Evolutionary conservation across 1,284 basidiomycete species (phyloP).

Genomic region (Hymenochaete sp.): DNA sequence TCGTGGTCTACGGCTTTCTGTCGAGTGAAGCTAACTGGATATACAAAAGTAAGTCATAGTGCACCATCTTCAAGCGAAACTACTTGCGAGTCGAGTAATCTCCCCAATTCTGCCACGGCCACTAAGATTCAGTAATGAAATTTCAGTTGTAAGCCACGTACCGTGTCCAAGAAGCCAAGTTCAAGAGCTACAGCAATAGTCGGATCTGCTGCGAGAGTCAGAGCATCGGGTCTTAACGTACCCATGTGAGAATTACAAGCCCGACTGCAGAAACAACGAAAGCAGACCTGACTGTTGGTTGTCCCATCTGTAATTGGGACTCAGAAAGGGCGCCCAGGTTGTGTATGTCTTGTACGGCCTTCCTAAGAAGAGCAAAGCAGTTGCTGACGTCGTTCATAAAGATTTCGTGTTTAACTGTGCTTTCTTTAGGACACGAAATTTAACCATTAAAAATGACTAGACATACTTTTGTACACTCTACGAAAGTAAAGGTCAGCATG

Average conservation of each 20-base stretch:
- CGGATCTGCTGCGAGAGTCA: slow-evolving; percentile 54
- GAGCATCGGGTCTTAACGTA: slow-evolving; percentile 40
- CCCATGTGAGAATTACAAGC: not conserved
- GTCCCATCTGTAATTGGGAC: slow-evolving; percentile 57
- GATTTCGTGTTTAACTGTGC: slow-evolving; percentile 72
- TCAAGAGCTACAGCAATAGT: slow-evolving; percentile 45
- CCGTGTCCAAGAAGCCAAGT: slow-evolving; percentile 58
- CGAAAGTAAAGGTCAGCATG: slow-evolving; percentile 18
- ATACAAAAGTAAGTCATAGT: not conserved
- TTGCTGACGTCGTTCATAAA: slow-evolving; percentile 69
- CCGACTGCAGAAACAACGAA: no score
- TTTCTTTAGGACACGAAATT: no score
- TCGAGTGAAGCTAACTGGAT: not conserved
- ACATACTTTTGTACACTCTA: slow-evolving; percentile 67
- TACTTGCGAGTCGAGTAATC: slow-evolving; percentile 13
- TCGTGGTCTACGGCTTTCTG: slow-evolving; percentile 6
- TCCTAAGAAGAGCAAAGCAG: slow-evolving; percentile 68
- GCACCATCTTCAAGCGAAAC: not conserved
- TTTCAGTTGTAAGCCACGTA: slow-evolving; percentile 30
- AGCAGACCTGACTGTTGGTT: slow-evolving; percentile 51
- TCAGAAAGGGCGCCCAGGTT: slow-evolving; percentile 32
- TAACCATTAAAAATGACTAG: not conserved
- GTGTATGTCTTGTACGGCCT: slow-evolving; percentile 57
- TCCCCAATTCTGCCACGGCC: slow-evolving; percentile 16
- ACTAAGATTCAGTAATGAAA: not conserved